Evolutionary conservation across 2,329 filamentous ascomycete genomes (phyloP), one percentile per base, ranked within the genome.

Genomic region (Lasiodiplodia sp.): DNA sequence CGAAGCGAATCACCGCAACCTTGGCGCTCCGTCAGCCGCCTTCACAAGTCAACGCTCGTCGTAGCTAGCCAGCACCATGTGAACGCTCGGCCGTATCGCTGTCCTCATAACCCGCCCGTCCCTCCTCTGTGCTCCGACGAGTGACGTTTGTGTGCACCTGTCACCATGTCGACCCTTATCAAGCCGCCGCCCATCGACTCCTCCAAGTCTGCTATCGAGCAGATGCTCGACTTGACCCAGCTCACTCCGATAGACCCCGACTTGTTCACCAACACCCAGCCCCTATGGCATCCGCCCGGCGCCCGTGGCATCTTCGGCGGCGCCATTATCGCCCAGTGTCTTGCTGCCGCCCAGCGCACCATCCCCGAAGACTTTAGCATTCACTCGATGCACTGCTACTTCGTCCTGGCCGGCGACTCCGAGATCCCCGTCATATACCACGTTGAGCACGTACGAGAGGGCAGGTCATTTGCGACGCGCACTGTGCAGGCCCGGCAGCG

Each of bases 341-440:
- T 97, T 31, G 87, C 92, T 56, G 93, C 96, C 2, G 96, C 93
- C 28, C 94, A 97, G 80, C 88, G 89, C 76, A 99, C 96, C 10
- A 92, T 99, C 2, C 91, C 91, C 0, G 79, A 84, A 31, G 86
- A 92, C 77, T 97, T 97, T 81, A 87, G 90, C 69, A 89, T 96
- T 62, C 96, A 99, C 84, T 95, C 91, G 77, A 97, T 97, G 92
- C 96, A 99, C 86, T 98, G 96, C 87, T 99, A 98, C 84, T 99
- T 99, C 80, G 90, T 99, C 40, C 89, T 98, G 2, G 94, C 95
- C 4, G 96, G 96, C 34, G 92, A 95, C 76, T 86, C 89, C 14
- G 88, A 91, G 70, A 91, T 96, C 21, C 95, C 96, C 38, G 92
- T 98, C 72, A 86, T 97, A 71, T 98, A 97, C 83, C 93, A 97